Conservation (phyloP, 768 basidiomycete genomes). For the Cystobasidium tubakii region DNA sequence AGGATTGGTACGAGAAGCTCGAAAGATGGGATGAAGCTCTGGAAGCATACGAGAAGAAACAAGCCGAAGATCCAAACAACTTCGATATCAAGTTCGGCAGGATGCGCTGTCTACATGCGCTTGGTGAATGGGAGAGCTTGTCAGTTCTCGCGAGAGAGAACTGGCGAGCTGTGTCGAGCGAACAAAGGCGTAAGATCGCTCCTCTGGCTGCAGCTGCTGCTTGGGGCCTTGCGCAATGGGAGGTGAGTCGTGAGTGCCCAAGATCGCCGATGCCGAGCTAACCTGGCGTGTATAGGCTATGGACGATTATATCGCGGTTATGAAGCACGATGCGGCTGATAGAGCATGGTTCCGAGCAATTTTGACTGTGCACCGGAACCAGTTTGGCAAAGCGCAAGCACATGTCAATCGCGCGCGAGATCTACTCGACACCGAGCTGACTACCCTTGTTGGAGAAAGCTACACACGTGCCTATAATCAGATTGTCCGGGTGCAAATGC, state of each 20-base stretch:
- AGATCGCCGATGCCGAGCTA: too few relatives aligned
- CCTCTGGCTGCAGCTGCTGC: constrained; percentile 95
- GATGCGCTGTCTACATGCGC: constrained; percentile 91
- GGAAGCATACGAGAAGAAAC: constrained; percentile 72
- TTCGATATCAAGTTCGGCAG: constrained; percentile 76
- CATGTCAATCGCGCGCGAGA: constrained; percentile 93
- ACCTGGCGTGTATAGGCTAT: constrained; percentile 54
- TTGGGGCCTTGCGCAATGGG: constrained; percentile 96
- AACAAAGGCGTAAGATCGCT: constrained; percentile 82
- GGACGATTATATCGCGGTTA: constrained; percentile 90
- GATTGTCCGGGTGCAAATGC: constrained; percentile 95
- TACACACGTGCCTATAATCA: constrained; percentile 96
- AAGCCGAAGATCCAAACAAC: constrained; percentile 65
- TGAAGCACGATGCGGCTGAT: constrained; percentile 89
- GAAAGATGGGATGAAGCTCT: constrained; percentile 94
- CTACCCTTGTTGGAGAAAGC: constrained; percentile 84
- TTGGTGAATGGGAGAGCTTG: constrained; percentile 94
- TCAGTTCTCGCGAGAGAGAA: constrained; percentile 76
- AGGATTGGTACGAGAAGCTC: constrained; percentile 96
- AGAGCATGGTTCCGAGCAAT: constrained; percentile 94
- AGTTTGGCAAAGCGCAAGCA: constrained; percentile 79
- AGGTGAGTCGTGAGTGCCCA: constrained; percentile 47
- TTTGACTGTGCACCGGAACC: constrained; percentile 89
- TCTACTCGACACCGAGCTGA: constrained; percentile 80
- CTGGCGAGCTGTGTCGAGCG: constrained; percentile 71